Conservation (phyloP, 352 stramenopile species). For the Globisporangium spinosum region DNA sequence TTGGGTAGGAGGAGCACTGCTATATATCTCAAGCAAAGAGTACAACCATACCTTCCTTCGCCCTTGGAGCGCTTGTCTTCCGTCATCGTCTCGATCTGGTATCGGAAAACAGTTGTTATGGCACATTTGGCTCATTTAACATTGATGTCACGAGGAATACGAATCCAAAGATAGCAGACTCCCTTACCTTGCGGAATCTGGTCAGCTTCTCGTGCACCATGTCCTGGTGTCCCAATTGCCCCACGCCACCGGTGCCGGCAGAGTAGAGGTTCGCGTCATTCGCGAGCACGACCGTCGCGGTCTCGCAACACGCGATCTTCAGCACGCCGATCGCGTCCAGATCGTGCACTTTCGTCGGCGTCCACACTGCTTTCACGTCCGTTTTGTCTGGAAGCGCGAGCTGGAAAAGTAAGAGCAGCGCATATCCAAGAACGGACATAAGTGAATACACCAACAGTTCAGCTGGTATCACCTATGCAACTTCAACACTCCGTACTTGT, state of each 20-base stretch:
- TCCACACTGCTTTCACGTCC: slow-evolving; percentile 52
- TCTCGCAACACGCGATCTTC: slow-evolving; percentile 61
- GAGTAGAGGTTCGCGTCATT: slow-evolving; percentile 80
- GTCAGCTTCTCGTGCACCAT: slow-evolving; percentile 76
- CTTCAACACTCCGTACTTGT: slow-evolving; percentile 34
- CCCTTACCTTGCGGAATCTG: slow-evolving; percentile 64
- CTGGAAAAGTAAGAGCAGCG: slow-evolving; percentile 22
- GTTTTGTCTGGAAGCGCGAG: slow-evolving; percentile 38
- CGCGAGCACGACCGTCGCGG: slow-evolving; percentile 51
- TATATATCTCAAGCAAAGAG: background rate
- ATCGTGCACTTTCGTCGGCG: slow-evolving; percentile 53
- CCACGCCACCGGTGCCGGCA: slow-evolving; percentile 48
- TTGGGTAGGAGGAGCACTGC: background rate
- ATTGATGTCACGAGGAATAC: background rate
- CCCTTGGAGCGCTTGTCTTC: slow-evolving; percentile 75
- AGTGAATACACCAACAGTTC: background rate
- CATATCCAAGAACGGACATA: background rate
- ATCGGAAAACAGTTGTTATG: background rate
- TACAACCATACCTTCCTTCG: slow-evolving; percentile 54
- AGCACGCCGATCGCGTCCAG: slow-evolving; percentile 60
- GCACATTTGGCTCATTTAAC: background rate
- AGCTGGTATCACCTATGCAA: background rate
- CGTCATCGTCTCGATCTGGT: slow-evolving; percentile 57
- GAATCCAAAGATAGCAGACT: background rate
- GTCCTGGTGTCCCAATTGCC: slow-evolving; percentile 73